Percentiles rank a stretch among this genome's conserved stretches.
Evolutionary conservation across 371 early-diverging fungal genomes (phyloP).

Genomic region (Saksenaea vasiformis): DNA sequence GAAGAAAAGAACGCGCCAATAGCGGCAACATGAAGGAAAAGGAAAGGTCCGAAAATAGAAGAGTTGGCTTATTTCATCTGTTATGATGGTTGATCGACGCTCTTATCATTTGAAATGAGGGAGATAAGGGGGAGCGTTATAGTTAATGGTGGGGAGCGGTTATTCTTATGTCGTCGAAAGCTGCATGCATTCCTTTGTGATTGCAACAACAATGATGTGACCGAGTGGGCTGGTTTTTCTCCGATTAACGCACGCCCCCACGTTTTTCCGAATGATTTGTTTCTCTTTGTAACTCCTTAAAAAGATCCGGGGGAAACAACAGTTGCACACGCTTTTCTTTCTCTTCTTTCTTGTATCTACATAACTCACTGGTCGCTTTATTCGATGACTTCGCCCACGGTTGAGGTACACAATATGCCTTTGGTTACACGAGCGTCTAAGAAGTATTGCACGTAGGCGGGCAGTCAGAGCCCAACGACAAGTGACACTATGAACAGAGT

Average conservation of each 20-base stretch:
- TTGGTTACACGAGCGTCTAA: conserved; percentile 7
- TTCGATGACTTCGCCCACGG: conserved; percentile 3
- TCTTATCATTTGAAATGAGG: background rate
- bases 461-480: background rate
- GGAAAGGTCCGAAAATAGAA: conserved; percentile 5
- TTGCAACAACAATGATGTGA: background rate
- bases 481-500: background rate
- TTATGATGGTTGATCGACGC: background rate
- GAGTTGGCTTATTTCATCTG: background rate
- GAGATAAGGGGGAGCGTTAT: background rate
- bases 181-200: conserved; percentile 6
- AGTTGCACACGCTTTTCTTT: background rate
- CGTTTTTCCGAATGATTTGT: conserved; percentile 1
- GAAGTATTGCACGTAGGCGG: conserved; percentile 3
- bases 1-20: background rate
- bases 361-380: background rate
- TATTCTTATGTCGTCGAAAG: background rate
- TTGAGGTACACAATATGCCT: conserved; percentile 3
- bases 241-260: conserved; percentile 5
- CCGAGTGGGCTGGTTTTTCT: conserved; percentile 1
- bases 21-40: background rate
- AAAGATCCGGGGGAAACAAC: background rate
- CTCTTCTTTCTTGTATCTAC: background rate
- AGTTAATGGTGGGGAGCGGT: background rate
- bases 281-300: background rate